These are phyloP conservation scores for Penstemon eatonii DNA, from an alignment of 257 asterid species.

Conservation along the genomic window DNA sequence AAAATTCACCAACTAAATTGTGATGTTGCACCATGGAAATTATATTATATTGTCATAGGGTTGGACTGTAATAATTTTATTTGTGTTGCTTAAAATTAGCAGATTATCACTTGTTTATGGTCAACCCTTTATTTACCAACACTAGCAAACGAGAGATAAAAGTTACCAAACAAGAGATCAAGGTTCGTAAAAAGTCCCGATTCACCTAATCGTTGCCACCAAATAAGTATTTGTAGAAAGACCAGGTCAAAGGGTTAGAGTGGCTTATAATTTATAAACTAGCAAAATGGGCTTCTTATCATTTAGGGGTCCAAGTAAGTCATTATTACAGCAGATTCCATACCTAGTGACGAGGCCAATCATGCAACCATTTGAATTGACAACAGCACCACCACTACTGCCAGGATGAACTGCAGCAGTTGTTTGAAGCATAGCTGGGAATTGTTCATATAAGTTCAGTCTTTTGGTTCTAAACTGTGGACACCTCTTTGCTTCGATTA, in stretches of 20 bases:
- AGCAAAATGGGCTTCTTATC: not conserved
- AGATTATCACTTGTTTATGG: no score
- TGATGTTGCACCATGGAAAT: no score
- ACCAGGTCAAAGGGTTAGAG: not conserved
- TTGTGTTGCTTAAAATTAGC: no score
- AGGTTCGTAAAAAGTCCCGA: no score
- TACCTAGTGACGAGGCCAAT: conserved; percentile 99
- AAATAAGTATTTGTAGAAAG: no score
- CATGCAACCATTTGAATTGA: conserved; percentile 77
- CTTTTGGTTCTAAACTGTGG: conserved; percentile 32
- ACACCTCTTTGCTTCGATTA: conserved; percentile 67
- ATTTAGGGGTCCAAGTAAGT: not conserved
- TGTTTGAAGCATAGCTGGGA: conserved; percentile 96
- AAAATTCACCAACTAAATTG: no score
- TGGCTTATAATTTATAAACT: not conserved
- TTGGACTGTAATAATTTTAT: no score
- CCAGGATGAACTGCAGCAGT: conserved; percentile 99
- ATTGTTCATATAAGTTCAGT: conserved; percentile 29
- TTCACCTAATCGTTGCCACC: no score
- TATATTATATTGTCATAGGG: no score
- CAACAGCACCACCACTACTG: conserved; percentile 98
- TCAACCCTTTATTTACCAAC: no score
- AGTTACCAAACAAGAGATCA: no score
- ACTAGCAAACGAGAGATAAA: no score
- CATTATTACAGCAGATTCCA: conserved; percentile 12